Evolutionary conservation across 2,329 filamentous ascomycete genomes (phyloP).

Genomic region (Thielaviopsis musarum): DNA sequence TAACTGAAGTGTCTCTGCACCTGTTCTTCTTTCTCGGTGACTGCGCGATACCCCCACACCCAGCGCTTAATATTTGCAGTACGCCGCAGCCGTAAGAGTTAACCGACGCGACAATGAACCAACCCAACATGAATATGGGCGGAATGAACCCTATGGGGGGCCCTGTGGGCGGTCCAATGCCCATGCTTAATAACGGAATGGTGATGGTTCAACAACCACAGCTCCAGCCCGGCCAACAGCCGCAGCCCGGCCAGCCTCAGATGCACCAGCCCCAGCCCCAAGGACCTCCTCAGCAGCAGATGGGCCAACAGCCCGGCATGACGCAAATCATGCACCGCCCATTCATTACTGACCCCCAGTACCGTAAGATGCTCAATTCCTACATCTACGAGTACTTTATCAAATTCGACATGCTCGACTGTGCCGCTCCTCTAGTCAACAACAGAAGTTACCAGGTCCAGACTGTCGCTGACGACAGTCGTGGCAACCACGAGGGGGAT

Average conservation of each 20-base stretch:
- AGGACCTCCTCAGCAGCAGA: conserved; percentile 8
- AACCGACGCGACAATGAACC: conserved; percentile 31
- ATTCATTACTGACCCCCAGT: conserved; percentile 26
- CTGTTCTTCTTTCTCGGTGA: neutral
- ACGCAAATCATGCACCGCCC: conserved; percentile 16
- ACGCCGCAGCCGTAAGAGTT: neutral
- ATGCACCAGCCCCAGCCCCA: conserved; percentile 11
- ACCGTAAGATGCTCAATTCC: conserved; percentile 53
- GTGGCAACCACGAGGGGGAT: conserved; percentile 51
- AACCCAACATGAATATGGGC: conserved; percentile 42
- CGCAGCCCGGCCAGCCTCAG: conserved; percentile 12
- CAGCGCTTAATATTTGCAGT: neutral
- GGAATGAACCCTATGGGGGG: conserved; percentile 52
- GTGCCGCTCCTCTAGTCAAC: conserved; percentile 57
- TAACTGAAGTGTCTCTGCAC: neutral
- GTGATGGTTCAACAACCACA: conserved; percentile 17
- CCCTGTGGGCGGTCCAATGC: conserved; percentile 44
- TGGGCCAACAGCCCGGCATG: conserved; percentile 8
- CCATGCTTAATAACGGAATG: conserved; percentile 48
- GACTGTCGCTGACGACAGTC: conserved; percentile 39
- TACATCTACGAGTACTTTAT: conserved; percentile 89
- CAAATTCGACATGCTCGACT: conserved; percentile 67
- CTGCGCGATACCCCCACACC: neutral
- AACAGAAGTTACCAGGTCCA: conserved; percentile 19
- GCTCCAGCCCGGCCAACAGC: conserved; percentile 17